A percentile compares a stretch with the other conserved stretches of the same genome.
These are phyloP conservation scores for Chlorophyllum brunneum DNA, from an alignment of 768 basidiomycete genomes.

Conservation along the genomic window DNA sequence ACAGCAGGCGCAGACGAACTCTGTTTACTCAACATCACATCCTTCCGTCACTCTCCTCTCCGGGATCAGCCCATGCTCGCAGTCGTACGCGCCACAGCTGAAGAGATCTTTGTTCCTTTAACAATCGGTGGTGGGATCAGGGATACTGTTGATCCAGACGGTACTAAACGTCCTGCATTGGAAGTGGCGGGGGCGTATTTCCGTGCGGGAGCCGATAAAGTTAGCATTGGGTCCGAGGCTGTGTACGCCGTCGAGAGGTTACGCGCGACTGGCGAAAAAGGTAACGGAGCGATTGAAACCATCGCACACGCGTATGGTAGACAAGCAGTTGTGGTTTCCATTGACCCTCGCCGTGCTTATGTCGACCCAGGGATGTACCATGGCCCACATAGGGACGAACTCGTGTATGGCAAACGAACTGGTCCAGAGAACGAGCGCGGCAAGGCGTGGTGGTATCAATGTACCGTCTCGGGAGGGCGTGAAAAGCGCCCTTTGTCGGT, in stretches of 20 bases:
- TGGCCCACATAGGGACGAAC: conserved; percentile 64
- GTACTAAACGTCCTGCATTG: conserved; percentile 78
- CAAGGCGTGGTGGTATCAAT: conserved; percentile 98
- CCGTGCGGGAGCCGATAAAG: conserved; percentile 97
- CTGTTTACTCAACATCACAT: conserved; percentile 98
- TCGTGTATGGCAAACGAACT: conserved; percentile 46
- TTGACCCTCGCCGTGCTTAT: conserved; percentile 88
- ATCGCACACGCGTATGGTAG: conserved; percentile 87
- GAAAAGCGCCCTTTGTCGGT: conserved; percentile 81
- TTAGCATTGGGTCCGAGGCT: conserved; percentile 95
- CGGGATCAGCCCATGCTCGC: conserved; percentile 98
- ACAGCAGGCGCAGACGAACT: conserved; percentile 90
- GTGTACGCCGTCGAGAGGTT: conserved; percentile 90
- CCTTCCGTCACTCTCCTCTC: conserved; percentile 94
- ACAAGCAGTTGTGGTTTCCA: conserved; percentile 97
- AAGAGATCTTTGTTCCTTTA: conserved; percentile 92
- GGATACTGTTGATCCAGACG: conserved; percentile 93
- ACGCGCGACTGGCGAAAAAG: conserved; percentile 42
- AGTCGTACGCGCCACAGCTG: conserved; percentile 86
- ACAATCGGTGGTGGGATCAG: conserved; percentile 99
- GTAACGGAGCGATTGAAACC: conserved; percentile 84
- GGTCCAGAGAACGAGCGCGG: conserved; percentile 54
- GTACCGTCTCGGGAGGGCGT: conserved; percentile 93
- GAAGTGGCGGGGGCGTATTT: conserved; percentile 97
- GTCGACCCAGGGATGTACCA: conserved; percentile 64